These are phyloP conservation scores for Shiraia sp. DNA, from an alignment of 2,329 filamentous ascomycete species.

Conservation along the genomic window DNA sequence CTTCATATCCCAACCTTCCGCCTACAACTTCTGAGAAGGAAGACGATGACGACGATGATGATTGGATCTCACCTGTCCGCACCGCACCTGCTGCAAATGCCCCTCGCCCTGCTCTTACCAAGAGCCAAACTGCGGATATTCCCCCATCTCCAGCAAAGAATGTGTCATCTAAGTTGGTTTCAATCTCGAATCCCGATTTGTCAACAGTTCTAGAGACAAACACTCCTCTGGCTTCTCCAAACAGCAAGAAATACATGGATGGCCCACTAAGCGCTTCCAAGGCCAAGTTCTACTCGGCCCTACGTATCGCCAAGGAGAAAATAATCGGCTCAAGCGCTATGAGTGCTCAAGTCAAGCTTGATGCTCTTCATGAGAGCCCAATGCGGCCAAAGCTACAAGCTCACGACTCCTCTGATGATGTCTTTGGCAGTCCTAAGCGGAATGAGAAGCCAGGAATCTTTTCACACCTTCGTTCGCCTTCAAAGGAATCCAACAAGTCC, in stretches of 20 bases:
- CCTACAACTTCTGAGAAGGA: constrained; percentile 24
- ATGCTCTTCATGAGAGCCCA: constrained; percentile 50
- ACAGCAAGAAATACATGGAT: constrained; percentile 61
- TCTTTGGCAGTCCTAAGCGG: constrained; percentile 40
- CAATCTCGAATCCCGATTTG: constrained; percentile 50
- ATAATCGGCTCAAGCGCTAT: constrained; percentile 73
- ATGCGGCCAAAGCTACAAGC: constrained; percentile 28
- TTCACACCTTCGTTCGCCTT: constrained; percentile 40
- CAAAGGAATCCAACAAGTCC: constrained; percentile 41
- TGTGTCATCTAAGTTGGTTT: constrained; percentile 52
- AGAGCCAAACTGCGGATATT: constrained; percentile 63
- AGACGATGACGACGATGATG: constrained; percentile 50
- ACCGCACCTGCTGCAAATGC: constrained; percentile 33
- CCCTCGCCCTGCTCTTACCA: constrained; percentile 58
- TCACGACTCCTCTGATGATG: constrained; percentile 36
- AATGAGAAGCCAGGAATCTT: constrained; percentile 38
- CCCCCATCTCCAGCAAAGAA: constrained; percentile 42
- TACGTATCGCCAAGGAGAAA: constrained; percentile 84
- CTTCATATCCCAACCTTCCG: constrained; percentile 48
- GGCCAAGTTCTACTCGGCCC: constrained; percentile 85
- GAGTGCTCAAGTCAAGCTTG: constrained; percentile 62
- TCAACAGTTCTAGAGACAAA: constrained; percentile 52
- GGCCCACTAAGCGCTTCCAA: constrained; percentile 91
- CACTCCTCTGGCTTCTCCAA: constrained; percentile 61
- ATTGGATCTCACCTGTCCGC: constrained; percentile 60